Percentiles rank a stretch among this genome's conserved stretches.
Conservation (phyloP, 352 stramenopile genomes). For the Globisporangium takayamanum region DNA sequence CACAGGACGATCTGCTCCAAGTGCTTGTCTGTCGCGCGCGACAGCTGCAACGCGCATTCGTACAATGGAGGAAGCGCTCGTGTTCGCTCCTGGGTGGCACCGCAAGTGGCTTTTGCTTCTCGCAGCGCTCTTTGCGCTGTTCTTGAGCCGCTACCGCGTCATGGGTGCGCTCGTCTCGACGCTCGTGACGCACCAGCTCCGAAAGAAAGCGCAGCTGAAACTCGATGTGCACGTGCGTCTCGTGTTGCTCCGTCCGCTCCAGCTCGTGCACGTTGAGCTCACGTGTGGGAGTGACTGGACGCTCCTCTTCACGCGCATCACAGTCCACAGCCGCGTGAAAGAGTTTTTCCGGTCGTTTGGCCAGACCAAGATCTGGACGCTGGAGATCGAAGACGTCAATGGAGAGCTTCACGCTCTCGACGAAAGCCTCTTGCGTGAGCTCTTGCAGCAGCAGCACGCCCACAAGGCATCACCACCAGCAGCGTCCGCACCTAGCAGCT, state of each 20-base stretch:
- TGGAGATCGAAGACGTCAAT: conserved; percentile 42
- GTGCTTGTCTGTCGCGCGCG: too few relatives aligned
- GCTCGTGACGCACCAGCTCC: conserved; percentile 28
- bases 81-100: conserved; percentile 39
- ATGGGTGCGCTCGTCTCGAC: conserved; percentile 47
- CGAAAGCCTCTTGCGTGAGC: conserved; percentile 23
- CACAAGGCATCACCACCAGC: too few relatives aligned
- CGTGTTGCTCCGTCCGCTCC: conserved; percentile 35
- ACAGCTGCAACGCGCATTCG: too few relatives aligned
- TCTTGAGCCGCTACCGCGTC: conserved; percentile 50
- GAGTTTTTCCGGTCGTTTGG: conserved; percentile 73
- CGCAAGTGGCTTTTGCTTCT: conserved; percentile 56
- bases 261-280: conserved; percentile 43
- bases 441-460: conserved; percentile 6
- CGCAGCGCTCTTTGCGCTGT: conserved; percentile 30
- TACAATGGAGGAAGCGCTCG: background rate
- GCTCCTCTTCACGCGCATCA: conserved; percentile 38
- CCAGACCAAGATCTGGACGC: conserved; percentile 61
- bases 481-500: background rate
- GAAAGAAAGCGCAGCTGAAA: conserved; percentile 14
- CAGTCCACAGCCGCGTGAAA: conserved; percentile 39
- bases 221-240: conserved; percentile 33
- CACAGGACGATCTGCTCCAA: too few relatives aligned
- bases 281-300: conserved; percentile 23
- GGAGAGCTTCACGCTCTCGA: conserved; percentile 32